Percentiles rank a stretch among this genome's conserved stretches.
Evolutionary conservation across 371 early-diverging fungal genomes (phyloP).

Genomic region (Syncephalastrum monosporum): DNA sequence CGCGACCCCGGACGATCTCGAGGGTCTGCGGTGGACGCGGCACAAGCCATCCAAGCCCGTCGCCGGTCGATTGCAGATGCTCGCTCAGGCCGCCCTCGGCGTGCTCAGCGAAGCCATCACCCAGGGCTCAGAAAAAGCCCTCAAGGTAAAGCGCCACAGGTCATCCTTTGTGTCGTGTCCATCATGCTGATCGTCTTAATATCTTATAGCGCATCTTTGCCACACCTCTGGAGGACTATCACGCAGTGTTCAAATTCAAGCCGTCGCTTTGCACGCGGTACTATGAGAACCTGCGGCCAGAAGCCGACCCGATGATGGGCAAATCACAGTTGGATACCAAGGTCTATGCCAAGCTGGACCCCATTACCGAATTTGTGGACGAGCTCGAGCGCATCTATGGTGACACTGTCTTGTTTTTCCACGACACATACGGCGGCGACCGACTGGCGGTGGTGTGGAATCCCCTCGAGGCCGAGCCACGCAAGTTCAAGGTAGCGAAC

Average conservation of each 20-base stretch:
- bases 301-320: slow-evolving; percentile 35
- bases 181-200: neutral
- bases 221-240: slow-evolving; percentile 70
- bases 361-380: slow-evolving; percentile 55
- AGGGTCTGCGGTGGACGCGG: slow-evolving; percentile 55
- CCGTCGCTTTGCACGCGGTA: slow-evolving; percentile 58
- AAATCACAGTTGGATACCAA: slow-evolving; percentile 41
- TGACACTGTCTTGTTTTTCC: slow-evolving; percentile 63
- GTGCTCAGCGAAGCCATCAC: slow-evolving; percentile 34
- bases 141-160: slow-evolving; percentile 25
- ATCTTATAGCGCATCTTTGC: slow-evolving; percentile 57
- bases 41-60: slow-evolving; percentile 53
- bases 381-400: slow-evolving; percentile 63
- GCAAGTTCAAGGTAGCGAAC: slow-evolving; percentile 66
- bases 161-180: neutral
- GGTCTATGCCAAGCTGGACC: slow-evolving; percentile 62
- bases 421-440: slow-evolving; percentile 78
- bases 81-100: slow-evolving; percentile 65
- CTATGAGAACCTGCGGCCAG: slow-evolving; percentile 54
- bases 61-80: slow-evolving; percentile 54
- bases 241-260: slow-evolving; percentile 63
- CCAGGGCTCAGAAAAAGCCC: slow-evolving; percentile 21
- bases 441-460: slow-evolving; percentile 75
- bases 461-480: slow-evolving; percentile 46
- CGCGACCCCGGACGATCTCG: slow-evolving; percentile 62